Evolutionary conservation across 768 basidiomycete species (phyloP), one percentile per base, ranked within the genome.

Genomic region (Porphyrellus cyaneotinctus): DNA sequence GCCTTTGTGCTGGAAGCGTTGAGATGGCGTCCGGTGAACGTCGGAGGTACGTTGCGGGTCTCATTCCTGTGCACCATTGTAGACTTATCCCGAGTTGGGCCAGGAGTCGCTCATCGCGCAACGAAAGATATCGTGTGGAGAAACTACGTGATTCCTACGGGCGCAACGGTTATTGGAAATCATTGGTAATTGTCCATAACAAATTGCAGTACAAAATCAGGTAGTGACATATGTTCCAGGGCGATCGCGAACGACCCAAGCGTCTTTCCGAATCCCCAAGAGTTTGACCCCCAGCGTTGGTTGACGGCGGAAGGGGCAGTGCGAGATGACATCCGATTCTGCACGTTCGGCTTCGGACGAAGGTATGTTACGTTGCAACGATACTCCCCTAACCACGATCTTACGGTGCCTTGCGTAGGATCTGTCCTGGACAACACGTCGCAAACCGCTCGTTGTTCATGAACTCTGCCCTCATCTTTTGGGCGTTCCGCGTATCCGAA

Each of bases 321-420:
- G 20, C 45, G 53, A 22, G 36, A 56, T 2, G 54, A 48, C 31
- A 23, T 56, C 33, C 54, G 46, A 17, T 56, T 56, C 30, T 55
- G 51, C 43, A 30, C 41, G 15, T 56, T 43, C 28, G 54, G 54
- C 2, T 56, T 55, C 20, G 46, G 53, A n/a, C 41, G 46, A 43
- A 35, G 54, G 54, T 56, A 33, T 14, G 53, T 33, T 24, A n/a
- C 6, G 14, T 28, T 20, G 17, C 7, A 14, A 22, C 12, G 26
- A 20, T n/a, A 14, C 17, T 15, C 17, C n/a, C 12, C 24, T 6
- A 17, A 31, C 26, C 4, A 11, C 15, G 31, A 45, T 14, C 2
- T 26, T 36, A 30, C 14, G 14, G 2, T 35, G 2, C 3, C 12
- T 6, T n/a, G 11, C 12, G 4, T 18, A 54, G 52, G 12, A 47